A percentile compares a stretch with the other conserved stretches of the same genome.
phyloP scores from a whole-genome alignment of 2,329 filamentous ascomycete genomes.

The Lachnellula arida region DNA sequence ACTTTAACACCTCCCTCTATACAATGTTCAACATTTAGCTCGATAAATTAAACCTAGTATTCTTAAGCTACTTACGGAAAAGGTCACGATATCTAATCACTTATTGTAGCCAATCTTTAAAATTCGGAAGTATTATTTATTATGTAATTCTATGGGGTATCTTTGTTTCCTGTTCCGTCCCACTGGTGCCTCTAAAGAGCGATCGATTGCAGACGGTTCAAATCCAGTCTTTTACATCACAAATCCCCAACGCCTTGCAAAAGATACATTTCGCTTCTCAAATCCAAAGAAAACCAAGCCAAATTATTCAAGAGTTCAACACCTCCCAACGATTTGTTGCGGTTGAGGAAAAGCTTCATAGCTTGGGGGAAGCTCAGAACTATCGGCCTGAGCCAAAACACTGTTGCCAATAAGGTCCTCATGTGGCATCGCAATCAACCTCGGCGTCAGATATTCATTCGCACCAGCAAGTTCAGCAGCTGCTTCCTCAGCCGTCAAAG shows the following conservation, averaged over 20 bases:
- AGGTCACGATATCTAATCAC: neutral
- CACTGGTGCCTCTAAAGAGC: neutral
- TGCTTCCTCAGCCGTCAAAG: constrained; percentile 17
- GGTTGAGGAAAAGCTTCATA: constrained; percentile 24
- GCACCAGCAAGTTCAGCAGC: constrained; percentile 27
- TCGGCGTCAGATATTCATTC: constrained; percentile 25
- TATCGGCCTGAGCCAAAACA: constrained; percentile 12
- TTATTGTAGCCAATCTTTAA: neutral
- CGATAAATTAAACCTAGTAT: neutral
- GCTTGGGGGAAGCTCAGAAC: constrained; percentile 24
- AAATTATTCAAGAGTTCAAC: constrained; percentile 8
- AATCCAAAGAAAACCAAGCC: neutral
- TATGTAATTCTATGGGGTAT: constrained; percentile 2
- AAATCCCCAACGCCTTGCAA: constrained; percentile 13
- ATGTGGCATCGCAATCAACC: constrained; percentile 26
- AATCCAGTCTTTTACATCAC: neutral
- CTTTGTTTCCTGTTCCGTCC: neutral
- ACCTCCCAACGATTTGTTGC: constrained; percentile 11
- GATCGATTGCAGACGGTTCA: neutral
- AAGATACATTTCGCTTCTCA: constrained; percentile 2
- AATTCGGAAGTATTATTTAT: neutral
- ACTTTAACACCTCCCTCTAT: no score
- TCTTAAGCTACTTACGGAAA: neutral
- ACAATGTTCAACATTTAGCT: neutral
- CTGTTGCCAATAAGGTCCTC: constrained; percentile 24